phyloP scores from a whole-genome alignment of 2,329 filamentous ascomycete genomes.

The Pseudocercospora vitis region DNA sequence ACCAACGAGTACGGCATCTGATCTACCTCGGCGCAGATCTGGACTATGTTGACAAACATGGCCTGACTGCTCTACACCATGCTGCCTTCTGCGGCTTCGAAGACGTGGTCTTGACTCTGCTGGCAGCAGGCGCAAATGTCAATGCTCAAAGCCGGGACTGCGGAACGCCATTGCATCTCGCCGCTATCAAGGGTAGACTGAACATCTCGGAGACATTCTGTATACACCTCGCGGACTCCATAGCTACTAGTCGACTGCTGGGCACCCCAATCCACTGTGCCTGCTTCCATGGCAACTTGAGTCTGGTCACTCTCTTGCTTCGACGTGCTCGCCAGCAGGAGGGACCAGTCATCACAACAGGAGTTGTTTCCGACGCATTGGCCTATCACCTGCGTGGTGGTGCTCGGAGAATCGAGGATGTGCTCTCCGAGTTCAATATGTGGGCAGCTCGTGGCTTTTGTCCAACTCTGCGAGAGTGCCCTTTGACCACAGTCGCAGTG shows the following conservation, averaged over 20 bases:
- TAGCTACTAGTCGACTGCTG: neutral
- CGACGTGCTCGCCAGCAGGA: slow-evolving; percentile 1
- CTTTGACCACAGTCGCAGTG: neutral
- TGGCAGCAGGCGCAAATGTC: slow-evolving; percentile 6
- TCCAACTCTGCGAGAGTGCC: slow-evolving; percentile 1
- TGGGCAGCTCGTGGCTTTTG: slow-evolving; percentile 1
- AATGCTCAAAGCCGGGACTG: slow-evolving; percentile 2
- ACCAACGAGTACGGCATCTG: slow-evolving; percentile 2
- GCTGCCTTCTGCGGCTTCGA: slow-evolving; percentile 8
- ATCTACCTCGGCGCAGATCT: slow-evolving; percentile 6
- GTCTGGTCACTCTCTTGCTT: neutral
- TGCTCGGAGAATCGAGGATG: neutral
- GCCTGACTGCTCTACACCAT: slow-evolving; percentile 9
- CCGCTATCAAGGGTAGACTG: neutral
- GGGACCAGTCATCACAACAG: neutral
- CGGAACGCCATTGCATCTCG: slow-evolving; percentile 9
- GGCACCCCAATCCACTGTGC: neutral
- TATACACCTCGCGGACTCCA: neutral
- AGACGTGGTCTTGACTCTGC: neutral
- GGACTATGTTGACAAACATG: neutral
- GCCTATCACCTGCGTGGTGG: neutral
- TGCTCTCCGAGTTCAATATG: neutral
- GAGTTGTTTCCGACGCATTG: neutral
- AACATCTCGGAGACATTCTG: neutral
- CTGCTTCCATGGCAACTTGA: neutral